These are phyloP conservation scores for Entomortierella parvispora DNA, from an alignment of 192 early-diverging fungal genomes.

Conservation along the genomic window DNA sequence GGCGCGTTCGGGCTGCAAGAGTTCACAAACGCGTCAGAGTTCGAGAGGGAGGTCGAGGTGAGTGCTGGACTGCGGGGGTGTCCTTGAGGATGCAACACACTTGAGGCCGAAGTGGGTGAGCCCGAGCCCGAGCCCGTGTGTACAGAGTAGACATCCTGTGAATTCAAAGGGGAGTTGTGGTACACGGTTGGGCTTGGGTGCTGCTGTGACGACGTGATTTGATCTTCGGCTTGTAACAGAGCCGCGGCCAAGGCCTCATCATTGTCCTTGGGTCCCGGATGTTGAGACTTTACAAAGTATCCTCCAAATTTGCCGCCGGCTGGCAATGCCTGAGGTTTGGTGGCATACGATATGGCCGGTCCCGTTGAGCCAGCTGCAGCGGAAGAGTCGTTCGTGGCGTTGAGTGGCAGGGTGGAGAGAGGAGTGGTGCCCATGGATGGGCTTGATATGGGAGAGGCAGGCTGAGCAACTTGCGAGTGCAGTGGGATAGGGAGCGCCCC, in stretches of 20 bases:
- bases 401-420: not conserved
- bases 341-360: too few species aligned
- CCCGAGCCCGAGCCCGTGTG: too few species aligned
- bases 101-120: too few species aligned
- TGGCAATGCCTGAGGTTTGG: not conserved
- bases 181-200: not conserved
- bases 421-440: not conserved
- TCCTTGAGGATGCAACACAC: too few species aligned
- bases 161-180: not conserved
- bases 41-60: not conserved
- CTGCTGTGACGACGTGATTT: not conserved
- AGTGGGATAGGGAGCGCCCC: too few species aligned
- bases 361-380: too few species aligned
- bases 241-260: conserved; percentile 31
- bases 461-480: too few species aligned
- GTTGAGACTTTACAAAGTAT: not conserved
- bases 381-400: too few species aligned
- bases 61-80: conserved; percentile 10
- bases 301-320: not conserved
- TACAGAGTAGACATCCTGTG: too few species aligned
- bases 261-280: not conserved
- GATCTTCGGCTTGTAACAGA: conserved; percentile 20
- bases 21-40: too few species aligned
- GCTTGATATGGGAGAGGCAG: not conserved
- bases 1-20: too few species aligned